Conservation (phyloP, 2,329 filamentous ascomycete species). For the Onygena corvina region DNA sequence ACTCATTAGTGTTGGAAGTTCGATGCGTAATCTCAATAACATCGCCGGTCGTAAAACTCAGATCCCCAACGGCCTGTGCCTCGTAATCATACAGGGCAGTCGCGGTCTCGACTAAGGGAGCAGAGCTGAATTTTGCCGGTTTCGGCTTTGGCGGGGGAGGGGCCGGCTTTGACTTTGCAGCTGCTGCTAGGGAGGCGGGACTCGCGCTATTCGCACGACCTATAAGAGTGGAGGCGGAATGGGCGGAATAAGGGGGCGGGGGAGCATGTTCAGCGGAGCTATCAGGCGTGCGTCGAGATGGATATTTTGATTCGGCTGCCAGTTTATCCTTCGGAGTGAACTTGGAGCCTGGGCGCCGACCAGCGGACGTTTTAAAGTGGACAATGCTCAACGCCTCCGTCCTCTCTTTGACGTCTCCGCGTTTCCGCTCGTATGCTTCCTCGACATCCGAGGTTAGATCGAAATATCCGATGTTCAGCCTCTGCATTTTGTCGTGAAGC, state of each 20-base stretch:
- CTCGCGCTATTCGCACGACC: conserved; percentile 29
- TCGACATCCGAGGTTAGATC: conserved; percentile 83
- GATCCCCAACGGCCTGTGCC: conserved; percentile 83
- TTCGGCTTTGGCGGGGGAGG: conserved; percentile 69
- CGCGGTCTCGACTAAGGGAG: conserved; percentile 58
- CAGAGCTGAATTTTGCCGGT: conserved; percentile 57
- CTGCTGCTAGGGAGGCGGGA: conserved; percentile 35
- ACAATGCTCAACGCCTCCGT: conserved; percentile 76
- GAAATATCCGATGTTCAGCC: conserved; percentile 94
- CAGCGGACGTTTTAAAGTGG: conserved; percentile 81
- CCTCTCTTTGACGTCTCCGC: conserved; percentile 75
- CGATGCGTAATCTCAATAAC: conserved; percentile 74
- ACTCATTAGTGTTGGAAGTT: conserved; percentile 89
- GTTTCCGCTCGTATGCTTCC: conserved; percentile 79
- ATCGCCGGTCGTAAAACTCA: conserved; percentile 82
- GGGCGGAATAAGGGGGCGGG: conserved; percentile 59
- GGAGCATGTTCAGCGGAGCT: conserved; percentile 42
- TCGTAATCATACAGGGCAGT: conserved; percentile 95
- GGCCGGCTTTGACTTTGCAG: conserved; percentile 55
- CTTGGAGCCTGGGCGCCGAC: conserved; percentile 30
- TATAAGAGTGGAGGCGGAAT: conserved; percentile 26
- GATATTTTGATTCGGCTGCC: conserved; percentile 28
- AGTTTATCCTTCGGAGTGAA: conserved; percentile 27
- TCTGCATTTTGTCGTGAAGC: conserved; percentile 94
- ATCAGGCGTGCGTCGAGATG: conserved; percentile 30